Evolutionary conservation across 2,329 filamentous ascomycete genomes (phyloP), one percentile per base, ranked within the genome.

Genomic region (Colletotrichum tropicale): DNA sequence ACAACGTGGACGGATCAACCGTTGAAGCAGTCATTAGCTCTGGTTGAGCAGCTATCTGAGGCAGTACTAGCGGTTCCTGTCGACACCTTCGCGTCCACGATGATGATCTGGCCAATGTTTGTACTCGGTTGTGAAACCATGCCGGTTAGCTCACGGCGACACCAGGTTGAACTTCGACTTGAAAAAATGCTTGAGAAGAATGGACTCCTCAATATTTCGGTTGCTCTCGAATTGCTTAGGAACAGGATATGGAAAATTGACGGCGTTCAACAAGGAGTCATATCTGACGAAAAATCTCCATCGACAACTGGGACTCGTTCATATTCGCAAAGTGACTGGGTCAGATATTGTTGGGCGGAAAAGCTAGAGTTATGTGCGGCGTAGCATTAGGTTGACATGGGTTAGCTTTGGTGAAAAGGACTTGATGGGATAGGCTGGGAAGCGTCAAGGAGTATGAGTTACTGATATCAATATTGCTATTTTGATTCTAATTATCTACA

Each of bases 31-130:
- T 52, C 62, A 1, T 7, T 32, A 9, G 70, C 61, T 4, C 21
- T 70, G 52, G 64, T 24, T 6, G 71, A 70, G 21, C 48, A 68
- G 18, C 43, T 77, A 5, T n/a, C 24, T 0, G 56, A 65, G 16
- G 67, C 71, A n/a, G 34, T 77, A 3, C 18, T 28, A 10, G 48
- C 28, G 2, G 72, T 75, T 4, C 71, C 75, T 4, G 24, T 64
- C 5, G 71, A 71, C 43, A 71, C 61, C 3, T 48, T 43, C 10
- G 67, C 75, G 8, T 58, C 66, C 24, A 75, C 75, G 16, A 71
- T 75, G 52, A 75, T 77, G 71, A 52, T 75, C 6, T 77, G 75
- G 75, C 75, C 75, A 3, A 24, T 65, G 26, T 75, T 74, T 36
- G 62, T 71, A 9, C 58, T 77, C 9, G 75, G 71, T 1, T 75